phyloP scores from a whole-genome alignment of 495 filamentous ascomycete species.

The Rostrohypoxylon terebratum region DNA sequence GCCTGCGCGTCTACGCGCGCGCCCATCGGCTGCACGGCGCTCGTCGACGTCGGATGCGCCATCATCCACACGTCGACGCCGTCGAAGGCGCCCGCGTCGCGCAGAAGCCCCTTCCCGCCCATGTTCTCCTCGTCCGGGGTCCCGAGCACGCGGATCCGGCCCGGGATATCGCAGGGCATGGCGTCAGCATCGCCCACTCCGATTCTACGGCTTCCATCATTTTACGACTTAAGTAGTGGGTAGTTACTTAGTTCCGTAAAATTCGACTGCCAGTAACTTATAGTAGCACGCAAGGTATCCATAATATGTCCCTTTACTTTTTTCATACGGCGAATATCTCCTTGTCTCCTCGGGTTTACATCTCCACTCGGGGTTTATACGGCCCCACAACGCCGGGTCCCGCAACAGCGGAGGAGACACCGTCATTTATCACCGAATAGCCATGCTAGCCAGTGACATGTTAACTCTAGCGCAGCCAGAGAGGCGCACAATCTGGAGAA shows the following conservation, averaged over 20 bases:
- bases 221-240: neutral
- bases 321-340: neutral
- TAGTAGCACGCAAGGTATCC: neutral
- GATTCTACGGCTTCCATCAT: neutral
- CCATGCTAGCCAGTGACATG: too few species aligned
- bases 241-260: neutral
- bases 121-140: conserved; percentile 70
- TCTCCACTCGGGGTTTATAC: neutral
- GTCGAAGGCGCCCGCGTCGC: conserved; percentile 66
- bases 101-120: conserved; percentile 65
- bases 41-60: conserved; percentile 54
- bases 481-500: too few species aligned
- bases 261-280: too few species aligned
- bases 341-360: neutral
- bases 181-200: conserved; percentile 22
- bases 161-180: conserved; percentile 50
- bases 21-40: conserved; percentile 46
- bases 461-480: too few species aligned
- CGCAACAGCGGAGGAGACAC: neutral
- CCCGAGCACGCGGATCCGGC: conserved; percentile 63
- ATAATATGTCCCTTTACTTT: neutral
- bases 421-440: too few species aligned
- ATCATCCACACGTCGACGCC: conserved; percentile 66
- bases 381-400: neutral
- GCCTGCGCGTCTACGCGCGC: conserved; percentile 39